phyloP scores from a whole-genome alignment of 495 filamentous ascomycete species.

The Penicillium robsamsonii region DNA sequence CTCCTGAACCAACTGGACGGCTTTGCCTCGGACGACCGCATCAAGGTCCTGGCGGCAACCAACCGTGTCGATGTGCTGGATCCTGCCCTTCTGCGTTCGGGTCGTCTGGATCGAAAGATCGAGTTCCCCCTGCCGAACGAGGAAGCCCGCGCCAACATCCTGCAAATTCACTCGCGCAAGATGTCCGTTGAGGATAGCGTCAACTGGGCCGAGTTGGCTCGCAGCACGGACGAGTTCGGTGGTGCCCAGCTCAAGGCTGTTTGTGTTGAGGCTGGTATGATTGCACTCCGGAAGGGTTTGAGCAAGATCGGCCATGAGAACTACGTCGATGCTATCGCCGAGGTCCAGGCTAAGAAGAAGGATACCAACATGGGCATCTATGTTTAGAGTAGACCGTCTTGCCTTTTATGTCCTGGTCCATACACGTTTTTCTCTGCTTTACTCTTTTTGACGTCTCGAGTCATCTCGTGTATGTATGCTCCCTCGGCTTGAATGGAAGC shows the following conservation, averaged over 20 bases:
- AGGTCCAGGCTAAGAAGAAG: slow-evolving; percentile 98
- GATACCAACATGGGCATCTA: slow-evolving; percentile 64
- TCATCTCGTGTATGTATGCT: slow-evolving; percentile 34
- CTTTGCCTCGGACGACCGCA: slow-evolving; percentile 96
- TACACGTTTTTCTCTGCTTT: slow-evolving; percentile 14
- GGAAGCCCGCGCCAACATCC: slow-evolving; percentile 93
- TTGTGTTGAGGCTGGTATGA: slow-evolving; percentile 99
- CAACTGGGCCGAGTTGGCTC: slow-evolving; percentile 94
- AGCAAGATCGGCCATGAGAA: slow-evolving; percentile 96
- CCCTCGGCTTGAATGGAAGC: slow-evolving; percentile 17
- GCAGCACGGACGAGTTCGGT: slow-evolving; percentile 98
- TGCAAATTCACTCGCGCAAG: slow-evolving; percentile 96
- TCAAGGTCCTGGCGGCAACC: slow-evolving; percentile 97
- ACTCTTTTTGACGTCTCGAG: slow-evolving; percentile 4
- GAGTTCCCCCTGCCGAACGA: slow-evolving; percentile 99
- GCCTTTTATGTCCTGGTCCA: slow-evolving; percentile 4
- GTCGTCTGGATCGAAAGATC: slow-evolving; percentile 96
- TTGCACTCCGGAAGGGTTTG: slow-evolving; percentile 87
- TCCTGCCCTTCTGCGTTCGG: slow-evolving; percentile 88
- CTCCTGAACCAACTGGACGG: slow-evolving; percentile 98
- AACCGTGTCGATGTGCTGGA: slow-evolving; percentile 98
- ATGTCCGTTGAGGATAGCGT: slow-evolving; percentile 94
- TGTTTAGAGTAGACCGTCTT: slow-evolving; percentile 33
- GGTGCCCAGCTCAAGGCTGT: slow-evolving; percentile 97
- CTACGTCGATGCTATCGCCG: slow-evolving; percentile 97